These are phyloP conservation scores for Polygonum maritimum DNA, from an alignment of 148 eudicot species.

Conservation along the genomic window DNA sequence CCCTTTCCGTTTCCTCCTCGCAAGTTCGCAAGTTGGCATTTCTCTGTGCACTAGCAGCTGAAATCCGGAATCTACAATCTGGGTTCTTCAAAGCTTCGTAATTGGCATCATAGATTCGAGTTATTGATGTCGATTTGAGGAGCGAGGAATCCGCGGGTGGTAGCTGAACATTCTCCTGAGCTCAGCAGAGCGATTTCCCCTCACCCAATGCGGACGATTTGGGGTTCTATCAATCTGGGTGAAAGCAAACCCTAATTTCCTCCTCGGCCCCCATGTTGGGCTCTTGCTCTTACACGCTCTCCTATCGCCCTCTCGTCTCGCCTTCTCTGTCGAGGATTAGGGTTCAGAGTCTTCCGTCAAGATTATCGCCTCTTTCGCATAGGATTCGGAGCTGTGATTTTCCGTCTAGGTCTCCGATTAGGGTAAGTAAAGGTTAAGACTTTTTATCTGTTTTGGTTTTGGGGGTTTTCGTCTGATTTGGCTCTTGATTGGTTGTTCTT, in stretches of 20 bases:
- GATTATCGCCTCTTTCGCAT: slow-evolving; percentile 22
- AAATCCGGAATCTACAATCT: background rate
- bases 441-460: background rate
- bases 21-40: background rate
- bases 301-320: slow-evolving; percentile 29
- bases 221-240: slow-evolving; percentile 14
- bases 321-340: slow-evolving; percentile 31
- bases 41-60: slow-evolving; percentile 1
- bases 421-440: slow-evolving; percentile 19
- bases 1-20: background rate
- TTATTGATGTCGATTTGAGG: background rate
- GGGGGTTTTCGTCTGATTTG: background rate
- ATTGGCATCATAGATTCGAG: background rate
- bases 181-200: background rate
- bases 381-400: slow-evolving; percentile 30
- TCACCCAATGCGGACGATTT: slow-evolving; percentile 22
- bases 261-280: slow-evolving; percentile 37
- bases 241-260: slow-evolving; percentile 27
- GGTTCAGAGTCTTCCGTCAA: slow-evolving; percentile 26
- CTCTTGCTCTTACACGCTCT: slow-evolving; percentile 38
- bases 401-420: slow-evolving; percentile 20
- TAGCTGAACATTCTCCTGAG: background rate
- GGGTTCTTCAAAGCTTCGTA: background rate
- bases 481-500: background rate
- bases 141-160: background rate